Base-by-base conservation (phyloP, 2,329 filamentous ascomycete species). In the Cercospora nicotianae region DNA sequence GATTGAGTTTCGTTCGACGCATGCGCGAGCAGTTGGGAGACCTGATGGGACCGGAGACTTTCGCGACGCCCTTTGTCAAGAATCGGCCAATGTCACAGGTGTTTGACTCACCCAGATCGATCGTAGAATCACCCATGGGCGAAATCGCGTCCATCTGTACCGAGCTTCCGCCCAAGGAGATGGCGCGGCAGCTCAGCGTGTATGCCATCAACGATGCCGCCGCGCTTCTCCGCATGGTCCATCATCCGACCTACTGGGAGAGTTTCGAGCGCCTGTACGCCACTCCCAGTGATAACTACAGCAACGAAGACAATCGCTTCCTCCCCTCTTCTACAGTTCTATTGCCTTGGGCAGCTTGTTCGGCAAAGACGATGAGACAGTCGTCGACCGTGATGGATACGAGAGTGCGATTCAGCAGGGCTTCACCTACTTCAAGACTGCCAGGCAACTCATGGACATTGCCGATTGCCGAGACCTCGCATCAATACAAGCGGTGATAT, bases 11-110 rank as follows among this genome's bases (percentile, higher is more conserved):
- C 78, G 86, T 97, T 73, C 87, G 89, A 71, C 89, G 92, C 64
- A 90, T 99, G 86, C 90, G 93, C 75, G 91, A 96, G 75, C 91
- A 97, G 76, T 92, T 97, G 72, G 90, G 92, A 55, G 88, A 90
- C 69, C 84, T 95, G 71, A 85, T 95, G 59, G 90, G 90, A 20
- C 86, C 87, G 48, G 86, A 88, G 58, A 84, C 86, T 70, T 83
- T 87, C 74, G 80, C 79, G 75, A 76, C 87, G 69, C 84, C 88
- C 18, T 87, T 90, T 76, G 80, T 90, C 69, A 78, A 81, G 85
- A 72, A 81, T 79, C 83, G 79, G 68, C 82, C 83, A 2, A 81
- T 87, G 72, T 83, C 85, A 10, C 82, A 86, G 70, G 85, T 87
- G 69, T 84, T 94, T 59, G 91, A 93, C 69, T 91, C 91, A 28